A percentile compares a stretch with the other conserved stretches of the same genome.
These are phyloP conservation scores for Penicillium verrucosum DNA, from an alignment of 2,329 filamentous ascomycete species.

Conservation along the genomic window DNA sequence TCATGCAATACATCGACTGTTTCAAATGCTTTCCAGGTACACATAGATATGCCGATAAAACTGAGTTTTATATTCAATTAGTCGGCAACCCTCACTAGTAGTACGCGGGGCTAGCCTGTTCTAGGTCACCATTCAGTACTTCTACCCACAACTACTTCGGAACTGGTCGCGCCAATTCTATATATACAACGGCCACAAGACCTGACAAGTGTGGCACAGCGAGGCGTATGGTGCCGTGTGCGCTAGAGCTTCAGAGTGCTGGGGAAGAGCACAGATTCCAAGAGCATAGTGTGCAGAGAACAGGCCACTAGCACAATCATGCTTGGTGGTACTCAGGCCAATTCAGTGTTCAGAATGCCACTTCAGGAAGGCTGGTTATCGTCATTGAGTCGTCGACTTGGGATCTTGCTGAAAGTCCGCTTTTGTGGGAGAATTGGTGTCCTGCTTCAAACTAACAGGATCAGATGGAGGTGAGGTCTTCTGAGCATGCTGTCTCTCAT, in stretches of 20 bases:
- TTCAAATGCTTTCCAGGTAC: not conserved
- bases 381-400: not conserved
- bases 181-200: not conserved
- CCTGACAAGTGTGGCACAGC: not conserved
- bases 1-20: not conserved
- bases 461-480: slow-evolving; percentile 10
- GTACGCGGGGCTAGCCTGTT: not conserved
- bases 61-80: not conserved
- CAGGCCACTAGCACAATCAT: not conserved
- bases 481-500: slow-evolving; percentile 24
- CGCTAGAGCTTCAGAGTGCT: not conserved
- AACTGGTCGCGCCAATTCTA: not conserved
- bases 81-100: not conserved
- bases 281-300: not conserved
- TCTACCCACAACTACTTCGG: not conserved
- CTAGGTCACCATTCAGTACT: not conserved
- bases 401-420: not conserved
- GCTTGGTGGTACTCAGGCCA: not conserved
- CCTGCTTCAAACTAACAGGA: not conserved
- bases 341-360: not conserved
- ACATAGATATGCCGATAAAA: not conserved
- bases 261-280: not conserved
- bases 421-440: not conserved
- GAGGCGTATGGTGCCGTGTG: not conserved
- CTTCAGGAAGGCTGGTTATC: not conserved